A percentile compares a stretch with the other conserved stretches of the same genome.
Conservation (phyloP, 805 yeast genomes). For the Ogataea ganodermae region DNA sequence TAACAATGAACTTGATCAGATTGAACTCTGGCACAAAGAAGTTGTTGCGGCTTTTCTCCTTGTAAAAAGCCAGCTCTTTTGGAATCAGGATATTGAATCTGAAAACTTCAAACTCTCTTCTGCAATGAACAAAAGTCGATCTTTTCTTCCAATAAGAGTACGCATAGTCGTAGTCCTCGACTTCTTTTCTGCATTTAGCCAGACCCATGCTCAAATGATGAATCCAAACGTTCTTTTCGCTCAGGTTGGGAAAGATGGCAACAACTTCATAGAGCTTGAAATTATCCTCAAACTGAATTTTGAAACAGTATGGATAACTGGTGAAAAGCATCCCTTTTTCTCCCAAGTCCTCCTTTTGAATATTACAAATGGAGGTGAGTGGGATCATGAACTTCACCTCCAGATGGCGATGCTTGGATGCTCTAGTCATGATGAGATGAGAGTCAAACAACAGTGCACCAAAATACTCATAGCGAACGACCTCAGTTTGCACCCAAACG, state of each 20-base stretch:
- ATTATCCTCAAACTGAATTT: conserved; percentile 48
- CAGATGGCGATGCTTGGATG: conserved; percentile 28
- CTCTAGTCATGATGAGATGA: conserved; percentile 44
- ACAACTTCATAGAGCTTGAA: conserved; percentile 47
- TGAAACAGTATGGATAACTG: conserved; percentile 37
- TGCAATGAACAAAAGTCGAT: conserved; percentile 10
- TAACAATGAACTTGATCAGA: conserved; percentile 26
- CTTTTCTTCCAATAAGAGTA: conserved; percentile 26
- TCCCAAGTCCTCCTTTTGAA: conserved; percentile 25
- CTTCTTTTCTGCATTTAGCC: conserved; percentile 31
- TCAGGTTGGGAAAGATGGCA: conserved; percentile 33
- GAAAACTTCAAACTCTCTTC: conserved; percentile 13
- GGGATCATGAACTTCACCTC: conserved; percentile 52
- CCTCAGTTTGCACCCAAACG: conserved; percentile 40
- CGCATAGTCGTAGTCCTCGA: conserved; percentile 34
- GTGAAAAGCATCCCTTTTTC: conserved; percentile 33
- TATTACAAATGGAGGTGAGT: conserved; percentile 34
- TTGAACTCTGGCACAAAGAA: conserved; percentile 24
- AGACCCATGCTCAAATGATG: conserved; percentile 25
- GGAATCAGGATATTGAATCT: conserved; percentile 21
- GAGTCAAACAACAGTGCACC: conserved; percentile 51
- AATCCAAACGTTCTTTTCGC: conserved; percentile 46
- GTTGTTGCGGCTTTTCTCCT: conserved; percentile 22
- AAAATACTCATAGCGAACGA: conserved; percentile 24
- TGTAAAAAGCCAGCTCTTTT: conserved; percentile 15